These are phyloP conservation scores for Neurospora sp. DNA, from an alignment of 495 filamentous ascomycete genomes.

Conservation along the genomic window DNA sequence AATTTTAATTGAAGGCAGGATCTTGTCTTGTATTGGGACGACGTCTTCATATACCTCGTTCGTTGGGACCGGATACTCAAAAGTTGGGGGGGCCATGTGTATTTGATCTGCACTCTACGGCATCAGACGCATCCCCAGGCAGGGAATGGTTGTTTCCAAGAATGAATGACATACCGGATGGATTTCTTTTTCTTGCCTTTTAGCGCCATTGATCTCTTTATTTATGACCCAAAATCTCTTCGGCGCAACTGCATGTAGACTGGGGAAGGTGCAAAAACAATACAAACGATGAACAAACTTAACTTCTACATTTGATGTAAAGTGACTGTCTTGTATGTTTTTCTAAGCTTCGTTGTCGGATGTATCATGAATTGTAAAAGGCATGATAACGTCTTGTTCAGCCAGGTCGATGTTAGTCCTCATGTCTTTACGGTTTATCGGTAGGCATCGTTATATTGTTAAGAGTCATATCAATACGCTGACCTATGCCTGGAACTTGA, in stretches of 20 bases:
- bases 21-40: constrained; percentile 15
- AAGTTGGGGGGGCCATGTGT: constrained; percentile 13
- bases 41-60: constrained; percentile 24
- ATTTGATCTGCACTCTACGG: constrained; percentile 20
- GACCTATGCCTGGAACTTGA: no score
- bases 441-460: not conserved
- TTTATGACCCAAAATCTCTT: constrained; percentile 26
- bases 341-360: not conserved
- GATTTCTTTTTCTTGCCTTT: constrained; percentile 25
- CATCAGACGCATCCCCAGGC: constrained; percentile 16
- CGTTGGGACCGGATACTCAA: constrained; percentile 14
- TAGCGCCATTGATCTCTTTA: constrained; percentile 20
- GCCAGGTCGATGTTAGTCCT: not conserved
- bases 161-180: constrained; percentile 19
- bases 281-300: not conserved
- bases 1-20: constrained; percentile 14
- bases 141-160: constrained; percentile 24
- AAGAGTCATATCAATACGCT: not conserved
- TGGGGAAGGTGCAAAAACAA: constrained; percentile 28
- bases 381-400: not conserved
- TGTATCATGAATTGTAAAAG: not conserved
- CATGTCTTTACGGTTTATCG: not conserved
- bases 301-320: not conserved
- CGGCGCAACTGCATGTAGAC: constrained; percentile 37
- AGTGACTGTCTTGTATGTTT: not conserved